Conservation (phyloP, 1,284 basidiomycete genomes). For the Rhodotorula sp. region DNA sequence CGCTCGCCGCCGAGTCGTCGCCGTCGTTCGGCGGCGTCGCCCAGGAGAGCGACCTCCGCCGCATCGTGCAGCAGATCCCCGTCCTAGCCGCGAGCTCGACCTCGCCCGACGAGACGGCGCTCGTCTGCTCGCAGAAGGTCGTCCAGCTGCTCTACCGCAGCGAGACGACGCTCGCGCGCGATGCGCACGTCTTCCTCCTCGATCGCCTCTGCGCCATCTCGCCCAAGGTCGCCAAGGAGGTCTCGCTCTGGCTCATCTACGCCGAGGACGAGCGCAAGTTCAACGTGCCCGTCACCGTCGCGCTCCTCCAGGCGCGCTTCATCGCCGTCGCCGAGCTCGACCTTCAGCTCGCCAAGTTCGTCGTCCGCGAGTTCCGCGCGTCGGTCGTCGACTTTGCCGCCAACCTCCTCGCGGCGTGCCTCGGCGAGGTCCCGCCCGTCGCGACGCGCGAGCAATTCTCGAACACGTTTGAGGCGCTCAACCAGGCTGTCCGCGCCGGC, state of each 20-base stretch:
- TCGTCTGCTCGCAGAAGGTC: constrained; percentile 91
- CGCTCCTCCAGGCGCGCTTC: constrained; percentile 79
- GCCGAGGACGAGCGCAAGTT: constrained; percentile 98
- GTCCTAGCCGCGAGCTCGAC: constrained; percentile 73
- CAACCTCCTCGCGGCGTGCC: constrained; percentile 80
- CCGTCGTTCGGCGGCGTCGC: constrained; percentile 67
- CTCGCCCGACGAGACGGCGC: constrained; percentile 79
- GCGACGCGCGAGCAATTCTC: constrained; percentile 78
- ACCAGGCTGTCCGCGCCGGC: constrained; percentile 67
- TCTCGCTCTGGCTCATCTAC: constrained; percentile 93
- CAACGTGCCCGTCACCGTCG: constrained; percentile 90
- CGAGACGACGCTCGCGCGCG: constrained; percentile 74
- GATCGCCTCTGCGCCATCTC: constrained; percentile 87
- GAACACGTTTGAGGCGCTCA: constrained; percentile 78
- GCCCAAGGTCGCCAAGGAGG: constrained; percentile 92
- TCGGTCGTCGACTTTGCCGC: constrained; percentile 80
- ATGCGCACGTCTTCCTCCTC: constrained; percentile 85
- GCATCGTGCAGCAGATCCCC: constrained; percentile 77
- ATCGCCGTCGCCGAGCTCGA: constrained; percentile 80
- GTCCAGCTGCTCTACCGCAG: constrained; percentile 88
- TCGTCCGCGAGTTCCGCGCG: constrained; percentile 71
- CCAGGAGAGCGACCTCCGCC: constrained; percentile 80
- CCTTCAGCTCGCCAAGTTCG: constrained; percentile 84
- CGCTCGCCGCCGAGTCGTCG: constrained; percentile 60
- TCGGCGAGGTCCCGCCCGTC: constrained; percentile 71